A percentile compares a stretch with the other conserved stretches of the same genome.
These are phyloP conservation scores for Curvularia hawaiiensis DNA, from an alignment of 2,329 filamentous ascomycete species.

Conservation along the genomic window DNA sequence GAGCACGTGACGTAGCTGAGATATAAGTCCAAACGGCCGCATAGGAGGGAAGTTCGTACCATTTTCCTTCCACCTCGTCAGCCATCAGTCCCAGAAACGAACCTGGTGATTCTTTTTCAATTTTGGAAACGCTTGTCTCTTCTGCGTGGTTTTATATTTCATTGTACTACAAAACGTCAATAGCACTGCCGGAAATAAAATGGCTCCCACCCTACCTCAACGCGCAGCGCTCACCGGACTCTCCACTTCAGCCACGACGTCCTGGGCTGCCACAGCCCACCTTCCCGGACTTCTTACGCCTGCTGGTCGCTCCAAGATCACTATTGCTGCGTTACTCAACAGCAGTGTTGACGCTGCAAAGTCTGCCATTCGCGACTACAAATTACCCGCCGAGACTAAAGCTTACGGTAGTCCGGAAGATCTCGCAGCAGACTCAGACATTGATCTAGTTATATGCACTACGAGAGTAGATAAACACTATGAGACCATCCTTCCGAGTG, in stretches of 20 bases:
- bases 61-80: background rate
- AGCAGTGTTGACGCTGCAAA: constrained; percentile 49
- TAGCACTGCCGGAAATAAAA: background rate
- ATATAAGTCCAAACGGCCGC: background rate
- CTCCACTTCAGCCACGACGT: constrained; percentile 56
- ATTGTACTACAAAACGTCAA: background rate
- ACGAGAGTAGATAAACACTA: constrained; percentile 62
- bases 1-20: background rate
- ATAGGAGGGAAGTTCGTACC: background rate
- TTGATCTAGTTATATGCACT: constrained; percentile 55
- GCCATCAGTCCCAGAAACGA: background rate
- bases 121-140: too few relatives aligned
- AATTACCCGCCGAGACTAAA: constrained; percentile 47
- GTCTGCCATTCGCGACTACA: constrained; percentile 48
- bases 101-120: background rate
- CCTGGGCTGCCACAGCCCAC: constrained; percentile 63
- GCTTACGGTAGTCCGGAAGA: constrained; percentile 52
- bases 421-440: constrained; percentile 47
- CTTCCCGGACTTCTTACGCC: constrained; percentile 62
- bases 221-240: constrained; percentile 64
- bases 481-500: constrained; percentile 52
- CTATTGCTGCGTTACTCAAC: constrained; percentile 56
- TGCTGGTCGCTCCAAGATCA: constrained; percentile 40
- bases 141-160: too few relatives aligned
- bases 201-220: constrained; percentile 47